Percentiles rank a stretch among this genome's conserved stretches.
Evolutionary conservation across 768 basidiomycete genomes (phyloP).

Genomic region (Dioszegia hungarica): DNA sequence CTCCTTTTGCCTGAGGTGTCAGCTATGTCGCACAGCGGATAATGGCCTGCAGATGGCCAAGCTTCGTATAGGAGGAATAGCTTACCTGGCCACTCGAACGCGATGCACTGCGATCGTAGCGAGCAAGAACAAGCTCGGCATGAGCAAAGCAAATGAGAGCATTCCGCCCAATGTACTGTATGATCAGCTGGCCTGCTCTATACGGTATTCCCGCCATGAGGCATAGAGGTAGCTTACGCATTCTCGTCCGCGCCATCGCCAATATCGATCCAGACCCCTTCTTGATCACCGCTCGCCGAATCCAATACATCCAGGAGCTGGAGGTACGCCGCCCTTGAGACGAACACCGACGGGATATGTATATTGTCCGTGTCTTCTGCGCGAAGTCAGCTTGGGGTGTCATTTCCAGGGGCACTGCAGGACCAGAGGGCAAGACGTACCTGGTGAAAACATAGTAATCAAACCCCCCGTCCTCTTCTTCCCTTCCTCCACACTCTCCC

Average conservation of each 20-base stretch:
- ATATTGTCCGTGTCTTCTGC: conserved; percentile 72
- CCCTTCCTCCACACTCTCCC: conserved; percentile 43
- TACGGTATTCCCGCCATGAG: no score
- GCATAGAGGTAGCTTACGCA: conserved; percentile 28
- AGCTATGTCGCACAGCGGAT: conserved; percentile 43
- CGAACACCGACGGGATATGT: conserved; percentile 76
- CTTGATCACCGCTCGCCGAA: conserved; percentile 42
- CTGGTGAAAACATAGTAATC: conserved; percentile 88
- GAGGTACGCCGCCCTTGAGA: conserved; percentile 75
- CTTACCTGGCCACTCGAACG: conserved; percentile 55
- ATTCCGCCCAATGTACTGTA: conserved; percentile 49
- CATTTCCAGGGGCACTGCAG: background rate
- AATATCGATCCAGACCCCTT: conserved; percentile 45
- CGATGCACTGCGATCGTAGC: conserved; percentile 85
- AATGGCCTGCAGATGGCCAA: conserved; percentile 59
- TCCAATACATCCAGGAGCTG: conserved; percentile 64
- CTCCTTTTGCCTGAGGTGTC: conserved; percentile 59
- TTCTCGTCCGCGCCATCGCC: conserved; percentile 34
- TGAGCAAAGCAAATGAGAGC: conserved; percentile 69
- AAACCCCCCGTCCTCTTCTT: conserved; percentile 58
- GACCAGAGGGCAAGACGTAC: conserved; percentile 51
- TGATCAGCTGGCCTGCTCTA: conserved; percentile 6
- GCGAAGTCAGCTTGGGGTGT: background rate
- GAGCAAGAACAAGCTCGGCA: conserved; percentile 84
- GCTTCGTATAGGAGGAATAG: conserved; percentile 65